Conservation (phyloP, 2,329 filamentous ascomycete genomes). For the Aotearoamyces nothofagi region DNA sequence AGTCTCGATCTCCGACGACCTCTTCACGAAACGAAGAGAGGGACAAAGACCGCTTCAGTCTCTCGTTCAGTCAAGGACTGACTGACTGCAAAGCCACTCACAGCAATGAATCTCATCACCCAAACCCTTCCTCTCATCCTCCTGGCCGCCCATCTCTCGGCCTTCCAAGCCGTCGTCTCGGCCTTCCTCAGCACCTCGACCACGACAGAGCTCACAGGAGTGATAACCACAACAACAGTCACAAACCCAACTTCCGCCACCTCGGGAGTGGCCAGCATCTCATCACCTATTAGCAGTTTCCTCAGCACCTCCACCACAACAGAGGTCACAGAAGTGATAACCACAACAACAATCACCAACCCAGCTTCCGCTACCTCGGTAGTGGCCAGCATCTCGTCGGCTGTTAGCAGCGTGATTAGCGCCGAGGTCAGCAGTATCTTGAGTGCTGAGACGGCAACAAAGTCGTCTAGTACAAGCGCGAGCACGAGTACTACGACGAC, state of each 20-base stretch:
- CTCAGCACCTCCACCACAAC: background rate
- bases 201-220: too few species aligned
- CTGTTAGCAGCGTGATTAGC: background rate
- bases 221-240: background rate
- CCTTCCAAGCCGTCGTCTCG: background rate
- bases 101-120: background rate
- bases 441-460: background rate
- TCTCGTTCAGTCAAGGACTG: too few species aligned
- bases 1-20: too few species aligned
- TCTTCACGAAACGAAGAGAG: too few species aligned
- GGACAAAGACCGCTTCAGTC: too few species aligned
- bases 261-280: background rate
- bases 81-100: too few species aligned
- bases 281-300: too few species aligned
- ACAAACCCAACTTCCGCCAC: background rate
- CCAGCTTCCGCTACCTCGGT: background rate
- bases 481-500: background rate
- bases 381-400: background rate
- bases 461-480: background rate
- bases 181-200: too few species aligned
- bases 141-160: background rate
- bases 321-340: background rate
- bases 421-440: background rate
- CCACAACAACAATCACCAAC: background rate
- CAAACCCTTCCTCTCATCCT: background rate